Evolutionary conservation across 331 rosid genomes (phyloP).

Genomic region (Pyrus hybrid): DNA sequence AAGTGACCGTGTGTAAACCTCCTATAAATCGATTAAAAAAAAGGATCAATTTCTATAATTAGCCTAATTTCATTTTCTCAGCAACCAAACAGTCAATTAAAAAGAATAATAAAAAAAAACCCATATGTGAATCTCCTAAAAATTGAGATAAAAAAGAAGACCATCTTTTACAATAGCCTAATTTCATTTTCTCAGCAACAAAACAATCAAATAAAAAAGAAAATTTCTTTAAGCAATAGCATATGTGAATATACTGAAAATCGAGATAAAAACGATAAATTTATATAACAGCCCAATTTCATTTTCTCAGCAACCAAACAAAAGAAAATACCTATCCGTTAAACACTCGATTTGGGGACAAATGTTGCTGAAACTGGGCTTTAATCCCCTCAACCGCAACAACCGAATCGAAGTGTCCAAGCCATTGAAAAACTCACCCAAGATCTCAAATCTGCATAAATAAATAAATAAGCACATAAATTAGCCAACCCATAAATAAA

Average conservation of each 20-base stretch:
- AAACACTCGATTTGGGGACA: conserved; percentile 40
- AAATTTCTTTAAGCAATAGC: too few species aligned
- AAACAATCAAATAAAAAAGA: too few species aligned
- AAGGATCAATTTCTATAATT: too few species aligned
- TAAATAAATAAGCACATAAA: background rate
- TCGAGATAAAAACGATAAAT: too few species aligned
- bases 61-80: too few species aligned
- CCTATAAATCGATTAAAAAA: background rate
- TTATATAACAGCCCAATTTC: background rate
- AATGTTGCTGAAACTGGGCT: conserved; percentile 37
- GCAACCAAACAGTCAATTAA: too few species aligned
- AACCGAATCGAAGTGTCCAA: background rate
- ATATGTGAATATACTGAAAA: too few species aligned
- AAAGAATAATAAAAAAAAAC: too few species aligned
- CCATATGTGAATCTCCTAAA: background rate
- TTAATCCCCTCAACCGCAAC: conserved; percentile 30
- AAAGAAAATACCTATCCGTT: conserved; percentile 47
- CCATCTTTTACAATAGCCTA: background rate
- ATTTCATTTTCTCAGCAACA: background rate
- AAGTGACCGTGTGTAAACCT: background rate
- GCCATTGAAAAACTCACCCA: background rate
- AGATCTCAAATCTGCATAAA: background rate
- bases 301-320: background rate
- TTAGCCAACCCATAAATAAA: background rate
- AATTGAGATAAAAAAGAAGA: background rate